Percentiles rank a stretch among this genome's conserved stretches.
Evolutionary conservation across 768 basidiomycete genomes (phyloP).

Genomic region (Clitopilus hobsonii): DNA sequence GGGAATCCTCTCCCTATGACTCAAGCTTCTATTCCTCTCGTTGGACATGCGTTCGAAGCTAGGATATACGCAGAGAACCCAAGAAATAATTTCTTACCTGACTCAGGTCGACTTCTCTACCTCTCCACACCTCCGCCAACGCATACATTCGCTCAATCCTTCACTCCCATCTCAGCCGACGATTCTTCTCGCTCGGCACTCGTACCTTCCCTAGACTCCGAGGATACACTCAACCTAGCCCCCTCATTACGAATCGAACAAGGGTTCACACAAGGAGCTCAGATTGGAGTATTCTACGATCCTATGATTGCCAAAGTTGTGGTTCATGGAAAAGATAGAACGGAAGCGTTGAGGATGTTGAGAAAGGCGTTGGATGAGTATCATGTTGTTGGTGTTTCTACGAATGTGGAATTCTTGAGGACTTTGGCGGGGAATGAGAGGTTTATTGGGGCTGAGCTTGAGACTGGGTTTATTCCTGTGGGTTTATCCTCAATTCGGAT

Average conservation of each 20-base stretch:
- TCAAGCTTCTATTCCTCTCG: slow-evolving; percentile 77
- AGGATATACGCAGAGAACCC: slow-evolving; percentile 96
- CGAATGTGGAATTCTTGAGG: slow-evolving; percentile 87
- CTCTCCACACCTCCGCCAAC: slow-evolving; percentile 78
- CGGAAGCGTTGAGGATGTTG: slow-evolving; percentile 78
- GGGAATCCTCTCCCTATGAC: slow-evolving; percentile 79
- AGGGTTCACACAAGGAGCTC: slow-evolving; percentile 75
- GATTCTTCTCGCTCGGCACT: slow-evolving; percentile 17
- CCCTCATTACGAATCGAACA: slow-evolving; percentile 84
- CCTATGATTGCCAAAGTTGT: slow-evolving; percentile 93
- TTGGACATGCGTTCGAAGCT: slow-evolving; percentile 92
- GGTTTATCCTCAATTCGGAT: background rate
- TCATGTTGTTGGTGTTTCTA: slow-evolving; percentile 85
- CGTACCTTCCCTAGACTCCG: slow-evolving; percentile 23
- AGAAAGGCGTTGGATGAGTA: slow-evolving; percentile 83
- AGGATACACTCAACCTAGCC: slow-evolving; percentile 27
- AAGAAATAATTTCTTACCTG: slow-evolving; percentile 88
- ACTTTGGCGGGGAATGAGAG: slow-evolving; percentile 70
- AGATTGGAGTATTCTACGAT: slow-evolving; percentile 87
- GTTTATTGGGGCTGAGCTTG: slow-evolving; percentile 77
- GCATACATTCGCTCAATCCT: slow-evolving; percentile 61
- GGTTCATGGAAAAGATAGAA: slow-evolving; percentile 79
- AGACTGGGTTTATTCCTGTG: slow-evolving; percentile 90
- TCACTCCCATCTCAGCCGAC: slow-evolving; percentile 23
- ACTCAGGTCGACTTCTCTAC: slow-evolving; percentile 79